Evolutionary conservation across 2,329 filamentous ascomycete species (phyloP), one percentile per base, ranked within the genome.

Genomic region (Aureobasidium subglaciale): DNA sequence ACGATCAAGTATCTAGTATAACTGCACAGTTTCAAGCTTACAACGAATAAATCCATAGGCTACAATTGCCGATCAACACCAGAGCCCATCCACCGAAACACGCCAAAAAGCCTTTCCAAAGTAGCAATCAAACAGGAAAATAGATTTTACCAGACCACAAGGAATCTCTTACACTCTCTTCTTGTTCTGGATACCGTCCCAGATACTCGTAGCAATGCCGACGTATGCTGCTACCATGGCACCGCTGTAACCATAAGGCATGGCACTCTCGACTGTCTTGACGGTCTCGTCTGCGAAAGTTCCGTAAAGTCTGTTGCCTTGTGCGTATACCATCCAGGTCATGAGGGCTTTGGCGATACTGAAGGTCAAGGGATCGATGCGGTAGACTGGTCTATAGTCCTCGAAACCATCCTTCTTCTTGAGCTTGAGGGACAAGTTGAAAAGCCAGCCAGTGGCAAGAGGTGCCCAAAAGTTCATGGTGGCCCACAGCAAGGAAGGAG

Each of bases 271-370:
- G 60, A 93, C 83, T 55, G 80, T 78, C 53, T 73, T 73, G 46
- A 89, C 83, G 6, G 82, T 81, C 15, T 75, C 71, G 25, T 78
- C 74, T 57, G 81, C 77, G 57, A 89, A 75, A 53, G 84, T 75
- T 29, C 86, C 85, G 45, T 80, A 75, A 56, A 86, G 80, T 45
- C 78, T 81, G 49, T 80, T 78, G 30, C 81, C 82, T 67, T 86
- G 83, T 9, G 79, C 82, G 67, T 91, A 96, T 16, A 96, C 84
- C 30, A 92, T 79, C 70, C 87, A 96, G 7, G 88, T 84, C 58
- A 91, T 71, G 55, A 97, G 69, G 0, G 87, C 91, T 76, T 96
- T 96, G 63, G 83, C 83, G 56, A 97, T 84, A 74, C 91, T 95
- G 74, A 95, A 99, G 20, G 86, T 87, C 67, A 97, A 75, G 4